Percentiles rank a stretch among this genome's conserved stretches.
Conservation (phyloP, 441 rosid genomes). For the Aquilaria agallochum region DNA sequence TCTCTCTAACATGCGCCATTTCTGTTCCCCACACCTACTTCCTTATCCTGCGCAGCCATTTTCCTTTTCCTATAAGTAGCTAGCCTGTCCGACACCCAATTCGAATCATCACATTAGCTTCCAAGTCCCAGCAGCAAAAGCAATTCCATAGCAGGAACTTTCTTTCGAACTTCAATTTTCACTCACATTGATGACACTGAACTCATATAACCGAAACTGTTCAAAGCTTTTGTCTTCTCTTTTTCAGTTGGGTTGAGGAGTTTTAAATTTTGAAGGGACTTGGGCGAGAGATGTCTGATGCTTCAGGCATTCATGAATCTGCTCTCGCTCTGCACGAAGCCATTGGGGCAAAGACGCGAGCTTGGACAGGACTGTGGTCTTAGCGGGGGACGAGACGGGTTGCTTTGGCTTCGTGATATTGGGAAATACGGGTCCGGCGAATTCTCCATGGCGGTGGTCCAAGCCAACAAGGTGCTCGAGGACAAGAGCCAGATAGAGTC, state of each 20-base stretch:
- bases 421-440: slow-evolving; percentile 66
- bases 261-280: slow-evolving; percentile 22
- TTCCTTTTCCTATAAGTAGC: slow-evolving; percentile 11
- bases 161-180: background rate
- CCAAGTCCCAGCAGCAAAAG: background rate
- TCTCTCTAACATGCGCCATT: slow-evolving; percentile 16
- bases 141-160: background rate
- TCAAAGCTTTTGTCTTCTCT: background rate
- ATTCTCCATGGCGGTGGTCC: slow-evolving; percentile 85
- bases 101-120: slow-evolving; percentile 16
- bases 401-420: slow-evolving; percentile 73
- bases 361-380: slow-evolving; percentile 19
- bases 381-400: slow-evolving; percentile 43
- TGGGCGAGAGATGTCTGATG: slow-evolving; percentile 81
- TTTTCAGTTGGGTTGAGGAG: slow-evolving; percentile 8
- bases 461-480: slow-evolving; percentile 83
- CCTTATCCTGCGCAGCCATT: slow-evolving; percentile 22
- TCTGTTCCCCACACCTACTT: slow-evolving; percentile 18
- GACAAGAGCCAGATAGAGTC: slow-evolving; percentile 92
- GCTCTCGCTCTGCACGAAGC: slow-evolving; percentile 75
- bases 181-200: background rate
- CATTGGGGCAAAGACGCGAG: slow-evolving; percentile 46
- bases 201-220: background rate
- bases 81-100: background rate
- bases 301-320: slow-evolving; percentile 87